Base-by-base conservation (phyloP, 1,284 basidiomycete genomes). In the Ceratobasidium sp. region DNA sequence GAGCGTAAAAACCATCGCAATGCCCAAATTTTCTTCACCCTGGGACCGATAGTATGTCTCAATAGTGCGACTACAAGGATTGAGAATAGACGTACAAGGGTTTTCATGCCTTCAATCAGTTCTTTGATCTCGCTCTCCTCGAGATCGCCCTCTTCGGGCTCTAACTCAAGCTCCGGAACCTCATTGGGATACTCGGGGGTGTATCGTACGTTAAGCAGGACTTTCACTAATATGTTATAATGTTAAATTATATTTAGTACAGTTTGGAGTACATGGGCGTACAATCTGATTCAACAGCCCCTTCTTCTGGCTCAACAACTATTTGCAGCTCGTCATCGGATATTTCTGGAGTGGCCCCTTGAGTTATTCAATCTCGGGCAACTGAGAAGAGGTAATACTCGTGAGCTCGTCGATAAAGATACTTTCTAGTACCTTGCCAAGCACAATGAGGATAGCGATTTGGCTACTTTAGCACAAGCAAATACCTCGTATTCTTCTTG, bases 1-100 rank as follows among this genome's bases (percentile, higher is more conserved):
- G 6, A 99, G 87, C 0, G 97, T 95, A 82, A 98, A 99, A 13
- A 96, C 97, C 96, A 99, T 98, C 1, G 97, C 96, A 92, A 98
- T 97, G 49, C 96, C 96, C 31, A 96, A 82, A 80, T 94, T 97
- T 82, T 98, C 96, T 82, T 93, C 90, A 35, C 93, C 96, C 94
- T 96, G 79, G 20, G 15, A n/a, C 15, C 6, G 17, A n/a, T 33
- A 42, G 20, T 79, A 63, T 53, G 54, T 56, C 67, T 76, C 20
- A 65, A n/a, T 31, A 8, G 13, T 42, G 53, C 42, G 35, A 28
- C 39, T 58, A 26, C 33, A 54, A 54, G 53, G 17, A n/a, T 10
- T 28, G 60, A 23, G 61, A 65, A 66, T 45, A 23, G 51, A 86
- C 91, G 79, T 84, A 94, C 95, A 80, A 93, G 88, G 75, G 84